Conservation (phyloP, 2,329 filamentous ascomycete genomes). For the Penicillium hesseltinei region DNA sequence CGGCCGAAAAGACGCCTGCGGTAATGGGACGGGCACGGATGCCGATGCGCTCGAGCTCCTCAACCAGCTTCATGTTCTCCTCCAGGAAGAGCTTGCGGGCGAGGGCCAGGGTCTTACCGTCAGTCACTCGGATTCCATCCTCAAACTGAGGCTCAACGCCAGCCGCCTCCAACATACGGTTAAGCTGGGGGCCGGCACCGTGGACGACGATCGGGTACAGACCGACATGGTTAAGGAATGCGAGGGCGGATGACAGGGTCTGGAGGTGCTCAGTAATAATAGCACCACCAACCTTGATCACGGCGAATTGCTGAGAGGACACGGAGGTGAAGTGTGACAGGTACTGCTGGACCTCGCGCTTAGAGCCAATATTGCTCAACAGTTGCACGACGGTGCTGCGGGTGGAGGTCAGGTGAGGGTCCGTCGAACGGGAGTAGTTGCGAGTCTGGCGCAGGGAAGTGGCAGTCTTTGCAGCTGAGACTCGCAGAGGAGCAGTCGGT, state of each 20-base stretch:
- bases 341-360: conserved; percentile 95
- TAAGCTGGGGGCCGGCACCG: conserved; percentile 91
- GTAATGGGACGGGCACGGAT: conserved; percentile 87
- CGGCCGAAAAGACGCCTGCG: conserved; percentile 83
- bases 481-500: conserved; percentile 34
- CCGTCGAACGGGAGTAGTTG: conserved; percentile 47
- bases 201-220: conserved; percentile 95
- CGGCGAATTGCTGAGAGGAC: conserved; percentile 93
- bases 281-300: conserved; percentile 96
- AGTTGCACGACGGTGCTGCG: conserved; percentile 83
- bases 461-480: conserved; percentile 25
- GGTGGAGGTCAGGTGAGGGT: conserved; percentile 58
- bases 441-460: conserved; percentile 38
- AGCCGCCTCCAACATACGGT: conserved; percentile 82
- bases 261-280: conserved; percentile 94
- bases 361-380: conserved; percentile 92
- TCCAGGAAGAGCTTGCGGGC: conserved; percentile 90
- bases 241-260: conserved; percentile 82
- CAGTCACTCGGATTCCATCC: conserved; percentile 92
- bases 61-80: conserved; percentile 89
- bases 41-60: conserved; percentile 85
- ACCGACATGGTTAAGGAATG: conserved; percentile 91
- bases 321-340: conserved; percentile 96
- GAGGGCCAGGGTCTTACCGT: conserved; percentile 88
- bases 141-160: conserved; percentile 95